Evolutionary conservation across 495 filamentous ascomycete genomes (phyloP).

Genomic region (Baudoinia panamericana): DNA sequence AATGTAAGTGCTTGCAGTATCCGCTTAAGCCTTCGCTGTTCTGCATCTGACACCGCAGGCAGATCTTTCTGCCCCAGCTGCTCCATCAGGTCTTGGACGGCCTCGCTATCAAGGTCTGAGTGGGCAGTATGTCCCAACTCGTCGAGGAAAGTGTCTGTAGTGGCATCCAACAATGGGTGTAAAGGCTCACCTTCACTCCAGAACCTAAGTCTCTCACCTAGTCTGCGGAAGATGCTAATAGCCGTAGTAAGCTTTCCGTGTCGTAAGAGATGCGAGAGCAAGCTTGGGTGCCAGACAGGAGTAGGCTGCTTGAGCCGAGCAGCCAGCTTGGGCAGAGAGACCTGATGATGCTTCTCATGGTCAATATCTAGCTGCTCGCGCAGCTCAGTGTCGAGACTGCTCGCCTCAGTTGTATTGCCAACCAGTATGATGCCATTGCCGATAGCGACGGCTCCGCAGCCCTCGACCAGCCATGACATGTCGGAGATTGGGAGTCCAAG

Average conservation of each 20-base stretch:
- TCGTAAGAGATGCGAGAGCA: conserved; percentile 77
- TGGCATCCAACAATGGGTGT: conserved; percentile 68
- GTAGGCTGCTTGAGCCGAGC: conserved; percentile 70
- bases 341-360: conserved; percentile 26
- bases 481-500: conserved; percentile 62
- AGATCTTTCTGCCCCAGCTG: conserved; percentile 16
- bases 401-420: not conserved
- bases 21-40: conserved; percentile 6
- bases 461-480: conserved; percentile 76
- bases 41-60: conserved; percentile 3
- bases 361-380: conserved; percentile 47
- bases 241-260: conserved; percentile 63
- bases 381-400: conserved; percentile 58
- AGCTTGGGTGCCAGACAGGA: conserved; percentile 87
- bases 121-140: conserved; percentile 39
- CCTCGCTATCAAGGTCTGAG: not conserved
- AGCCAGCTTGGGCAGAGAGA: conserved; percentile 24
- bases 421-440: conserved; percentile 86
- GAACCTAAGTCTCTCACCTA: conserved; percentile 72
- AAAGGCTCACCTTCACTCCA: conserved; percentile 70
- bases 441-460: conserved; percentile 71
- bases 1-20: conserved; percentile 12
- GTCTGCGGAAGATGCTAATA: conserved; percentile 55
- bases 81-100: conserved; percentile 3
- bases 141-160: conserved; percentile 56